These are phyloP conservation scores for Pezicula rhizophila DNA, from an alignment of 2,329 filamentous ascomycete genomes.

Conservation along the genomic window DNA sequence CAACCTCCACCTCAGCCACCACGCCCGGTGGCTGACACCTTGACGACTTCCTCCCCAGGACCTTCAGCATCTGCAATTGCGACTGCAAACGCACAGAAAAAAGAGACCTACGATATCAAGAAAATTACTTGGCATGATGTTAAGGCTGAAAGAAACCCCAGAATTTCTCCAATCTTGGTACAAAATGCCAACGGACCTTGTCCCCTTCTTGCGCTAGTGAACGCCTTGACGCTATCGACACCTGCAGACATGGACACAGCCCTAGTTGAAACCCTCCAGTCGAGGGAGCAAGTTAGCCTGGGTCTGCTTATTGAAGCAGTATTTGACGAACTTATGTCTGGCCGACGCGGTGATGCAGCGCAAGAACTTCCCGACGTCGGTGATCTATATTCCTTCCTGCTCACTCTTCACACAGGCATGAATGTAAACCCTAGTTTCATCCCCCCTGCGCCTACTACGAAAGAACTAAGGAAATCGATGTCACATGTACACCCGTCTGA, in stretches of 20 bases:
- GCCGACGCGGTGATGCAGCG: slow-evolving; percentile 54
- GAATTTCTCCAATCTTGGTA: slow-evolving; percentile 79
- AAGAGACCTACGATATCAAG: slow-evolving; percentile 87
- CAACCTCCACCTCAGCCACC: slow-evolving; percentile 20
- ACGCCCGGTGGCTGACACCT: slow-evolving; percentile 12
- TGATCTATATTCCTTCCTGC: slow-evolving; percentile 81
- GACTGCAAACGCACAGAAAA: slow-evolving; percentile 18
- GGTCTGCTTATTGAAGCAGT: slow-evolving; percentile 81
- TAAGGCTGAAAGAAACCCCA: slow-evolving; percentile 50
- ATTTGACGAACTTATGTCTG: slow-evolving; percentile 87
- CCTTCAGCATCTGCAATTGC: slow-evolving; percentile 9
- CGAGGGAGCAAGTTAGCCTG: slow-evolving; percentile 82
- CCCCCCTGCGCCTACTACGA: slow-evolving; percentile 39
- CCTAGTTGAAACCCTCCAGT: slow-evolving; percentile 69
- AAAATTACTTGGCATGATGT: slow-evolving; percentile 80
- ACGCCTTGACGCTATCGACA: slow-evolving; percentile 81
- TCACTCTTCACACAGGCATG: slow-evolving; percentile 90
- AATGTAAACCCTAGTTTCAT: slow-evolving; percentile 93
- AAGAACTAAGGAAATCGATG: slow-evolving; percentile 39
- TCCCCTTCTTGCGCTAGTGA: slow-evolving; percentile 86
- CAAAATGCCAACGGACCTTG: slow-evolving; percentile 95
- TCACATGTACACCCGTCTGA: slow-evolving; percentile 46
- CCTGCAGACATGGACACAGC: slow-evolving; percentile 60
- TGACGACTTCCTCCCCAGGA: slow-evolving; percentile 7
- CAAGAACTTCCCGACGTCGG: slow-evolving; percentile 74